Base-by-base conservation (phyloP, 192 early-diverging fungal species). In the Backusella morwellensis region DNA sequence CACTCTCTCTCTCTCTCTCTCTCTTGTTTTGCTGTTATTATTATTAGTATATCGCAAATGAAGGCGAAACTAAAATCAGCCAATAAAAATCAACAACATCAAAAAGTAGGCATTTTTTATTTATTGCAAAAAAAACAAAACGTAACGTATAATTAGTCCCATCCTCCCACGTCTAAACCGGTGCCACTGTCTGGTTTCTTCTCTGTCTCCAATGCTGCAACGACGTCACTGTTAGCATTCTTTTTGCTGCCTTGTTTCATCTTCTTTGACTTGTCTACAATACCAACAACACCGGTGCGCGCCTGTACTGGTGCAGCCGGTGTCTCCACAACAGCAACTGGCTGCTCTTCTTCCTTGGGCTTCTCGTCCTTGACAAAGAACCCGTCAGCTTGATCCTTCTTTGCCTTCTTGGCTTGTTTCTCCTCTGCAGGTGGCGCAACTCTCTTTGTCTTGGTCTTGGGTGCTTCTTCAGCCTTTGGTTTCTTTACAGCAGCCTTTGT, bases 341-440 rank as follows among this genome's bases (percentile, higher is more conserved):
- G 35, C 6, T 56, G 29, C 44, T 63, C 38, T 17, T 26, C 77
- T 63, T 77, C 70, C 15, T 73, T 77, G 9, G 68, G 66, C 35
- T 79, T 81, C 6, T 78, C 56, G 23, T 76, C 76, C 66, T 75
- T 76, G 35, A 73, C 19, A 68, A 86, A 82, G 77, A 86, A 84
- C 11, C n/a, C 35, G 11, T 79, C 76, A 12, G 66, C 66, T 59
- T 80, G 78, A 67, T 82, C 78, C 29, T 85, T 82, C 75, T 82
- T 85, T 40, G 35, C 68, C 17, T 40, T 52, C 66, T 80, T 77
- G 38, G 26, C 26, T 44, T 59, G 69, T 29, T 80, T 70, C 1
- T 44, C 68, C 41, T 85, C 77, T 67, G 78, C 73, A 4, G 47
- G 35, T 41, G 42, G 21, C n/a, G 23, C 41, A 34, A 54, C 67